Evolutionary conservation across 2,329 filamentous ascomycete genomes (phyloP), one percentile per base, ranked within the genome.

Genomic region (Sarocladium oryzae): DNA sequence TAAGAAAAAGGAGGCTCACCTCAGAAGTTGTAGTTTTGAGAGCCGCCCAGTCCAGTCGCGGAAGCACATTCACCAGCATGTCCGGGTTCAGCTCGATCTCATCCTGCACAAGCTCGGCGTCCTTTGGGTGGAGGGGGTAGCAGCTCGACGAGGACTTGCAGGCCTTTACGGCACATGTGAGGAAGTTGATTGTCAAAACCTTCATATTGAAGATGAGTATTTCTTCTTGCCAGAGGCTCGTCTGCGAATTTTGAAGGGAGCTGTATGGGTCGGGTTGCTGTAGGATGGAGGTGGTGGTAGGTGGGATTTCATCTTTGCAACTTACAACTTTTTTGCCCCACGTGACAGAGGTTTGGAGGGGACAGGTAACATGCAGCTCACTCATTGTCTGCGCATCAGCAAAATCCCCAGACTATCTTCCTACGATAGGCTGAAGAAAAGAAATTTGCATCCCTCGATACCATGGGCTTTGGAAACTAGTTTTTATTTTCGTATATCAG

Each of bases 81-180:
- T 85, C 74, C 2, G 86, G 76, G 69, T 95, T 95, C 63, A 93
- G 69, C 51, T 92, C 88, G 55, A 91, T 74, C 56, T 95, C 88
- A 60, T 95, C 88, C 61, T 90, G 84, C 58, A 91, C 90, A 21
- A 99, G 84, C 67, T 96, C 90, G 50, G 89, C 91, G 62, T 97
- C 90, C 62, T 86, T 86, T 52, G 93, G 92, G 68, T 97, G 93
- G 15, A 99, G 79, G 2, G 93, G 93, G 64, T 95, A 97, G 21
- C 89, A 89, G 50, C 79, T 73, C 5, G 85, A 76, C 28, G 85
- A 84, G 52, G 83, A 80, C 72, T 95, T 96, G 85, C 93, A 99
- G 52, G 87, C 78, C 77, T 96, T 97, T 66, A 95, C 87, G 55
- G 93, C 92, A 76, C 93, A 99, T 62, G 89, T 93, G 57, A 97